Evolutionary conservation across 306 rosid genomes (phyloP).

Genomic region (Argentina anserina): DNA sequence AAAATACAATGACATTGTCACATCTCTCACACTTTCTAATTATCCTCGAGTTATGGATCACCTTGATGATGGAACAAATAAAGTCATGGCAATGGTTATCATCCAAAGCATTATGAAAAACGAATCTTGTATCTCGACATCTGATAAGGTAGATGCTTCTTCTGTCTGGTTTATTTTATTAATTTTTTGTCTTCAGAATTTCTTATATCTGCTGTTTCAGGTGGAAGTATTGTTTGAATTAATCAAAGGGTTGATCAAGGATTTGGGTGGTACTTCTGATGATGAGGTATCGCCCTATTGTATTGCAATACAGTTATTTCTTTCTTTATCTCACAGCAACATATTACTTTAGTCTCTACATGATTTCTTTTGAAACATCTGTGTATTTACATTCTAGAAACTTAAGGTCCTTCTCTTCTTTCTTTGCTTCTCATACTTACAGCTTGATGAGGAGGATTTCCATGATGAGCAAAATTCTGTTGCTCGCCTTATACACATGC

Average conservation of each 20-base stretch:
- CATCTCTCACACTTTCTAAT: conserved; percentile 48
- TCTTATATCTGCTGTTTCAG: conserved; percentile 23
- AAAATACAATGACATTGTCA: conserved; percentile 46
- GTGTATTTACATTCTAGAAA: not conserved
- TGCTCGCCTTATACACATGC: conserved; percentile 53
- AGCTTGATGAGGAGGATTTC: conserved; percentile 55
- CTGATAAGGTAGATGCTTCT: conserved; percentile 40
- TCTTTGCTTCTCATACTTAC: conserved; percentile 17
- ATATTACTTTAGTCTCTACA: not conserved
- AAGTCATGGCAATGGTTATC: conserved; percentile 51
- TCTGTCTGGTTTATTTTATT: conserved; percentile 15
- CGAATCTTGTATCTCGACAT: conserved; percentile 40
- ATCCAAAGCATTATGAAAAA: conserved; percentile 51
- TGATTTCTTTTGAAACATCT: not conserved
- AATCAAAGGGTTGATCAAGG: conserved; percentile 48
- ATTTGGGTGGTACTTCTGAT: conserved; percentile 31
- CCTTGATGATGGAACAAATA: conserved; percentile 47
- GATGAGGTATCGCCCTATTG: conserved; percentile 31
- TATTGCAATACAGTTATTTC: not conserved
- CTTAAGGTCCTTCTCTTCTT: not conserved
- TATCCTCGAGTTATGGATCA: conserved; percentile 51
- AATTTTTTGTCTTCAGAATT: conserved; percentile 1
- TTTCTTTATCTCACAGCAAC: not conserved
- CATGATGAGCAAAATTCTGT: conserved; percentile 51
- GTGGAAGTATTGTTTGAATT: conserved; percentile 50